These are phyloP conservation scores for Dothideomycetes sp. DNA, from an alignment of 2,329 filamentous ascomycete genomes.

Conservation along the genomic window DNA sequence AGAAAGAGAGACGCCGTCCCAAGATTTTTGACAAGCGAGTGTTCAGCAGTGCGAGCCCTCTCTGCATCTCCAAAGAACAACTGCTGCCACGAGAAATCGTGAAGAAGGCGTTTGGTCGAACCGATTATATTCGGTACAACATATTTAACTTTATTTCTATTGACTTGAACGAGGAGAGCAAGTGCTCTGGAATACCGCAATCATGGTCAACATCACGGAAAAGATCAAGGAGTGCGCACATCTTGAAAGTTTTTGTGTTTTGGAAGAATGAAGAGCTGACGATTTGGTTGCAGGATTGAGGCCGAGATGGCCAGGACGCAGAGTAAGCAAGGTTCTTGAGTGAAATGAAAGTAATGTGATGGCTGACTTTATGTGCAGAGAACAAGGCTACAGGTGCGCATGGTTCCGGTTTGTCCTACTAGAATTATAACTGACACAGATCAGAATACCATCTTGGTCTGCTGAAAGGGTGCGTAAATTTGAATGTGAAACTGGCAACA, in stretches of 20 bases:
- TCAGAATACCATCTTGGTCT: slow-evolving; percentile 96
- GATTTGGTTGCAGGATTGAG: slow-evolving; percentile 68
- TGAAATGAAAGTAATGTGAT: too few species aligned
- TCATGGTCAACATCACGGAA: slow-evolving; percentile 98
- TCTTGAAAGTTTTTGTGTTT: neutral
- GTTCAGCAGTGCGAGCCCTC: too few species aligned
- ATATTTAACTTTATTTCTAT: too few species aligned
- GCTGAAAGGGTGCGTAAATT: slow-evolving; percentile 69
- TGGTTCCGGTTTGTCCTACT: too few species aligned
- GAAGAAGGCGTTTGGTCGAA: too few species aligned
- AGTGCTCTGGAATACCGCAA: slow-evolving; percentile 19
- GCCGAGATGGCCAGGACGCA: slow-evolving; percentile 99
- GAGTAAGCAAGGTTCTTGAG: too few species aligned
- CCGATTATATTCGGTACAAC: too few species aligned
- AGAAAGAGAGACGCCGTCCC: too few species aligned
- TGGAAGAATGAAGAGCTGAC: slow-evolving; percentile 2
- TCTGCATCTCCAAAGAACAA: too few species aligned
- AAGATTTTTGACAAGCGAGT: too few species aligned
- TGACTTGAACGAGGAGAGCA: neutral
- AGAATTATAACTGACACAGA: slow-evolving; percentile 26
- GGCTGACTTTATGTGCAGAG: too few species aligned
- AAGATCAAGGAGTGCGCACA: slow-evolving; percentile 92
- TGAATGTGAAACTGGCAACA: neutral
- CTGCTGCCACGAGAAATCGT: too few species aligned
- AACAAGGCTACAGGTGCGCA: slow-evolving; percentile 93